Percentiles rank a stretch among this genome's conserved stretches.
phyloP scores from a whole-genome alignment of 352 stramenopile genomes.

The Phytophthora megakarya region DNA sequence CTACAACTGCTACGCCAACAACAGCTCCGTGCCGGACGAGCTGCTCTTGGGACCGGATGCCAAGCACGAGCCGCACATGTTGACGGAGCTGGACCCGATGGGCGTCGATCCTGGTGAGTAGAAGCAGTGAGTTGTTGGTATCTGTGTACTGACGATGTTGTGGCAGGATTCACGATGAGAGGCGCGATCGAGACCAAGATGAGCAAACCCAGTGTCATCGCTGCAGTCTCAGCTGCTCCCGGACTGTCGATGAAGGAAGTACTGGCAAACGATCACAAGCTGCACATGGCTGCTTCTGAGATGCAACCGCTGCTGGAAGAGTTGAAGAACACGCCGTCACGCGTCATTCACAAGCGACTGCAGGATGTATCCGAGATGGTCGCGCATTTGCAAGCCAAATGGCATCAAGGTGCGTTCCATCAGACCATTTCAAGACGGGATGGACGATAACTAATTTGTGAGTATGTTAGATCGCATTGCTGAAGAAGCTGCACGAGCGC shows the following conservation, averaged over 20 bases:
- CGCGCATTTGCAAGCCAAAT: conserved; percentile 68
- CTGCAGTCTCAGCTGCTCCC: conserved; percentile 6
- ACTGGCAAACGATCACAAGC: conserved; percentile 60
- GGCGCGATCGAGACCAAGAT: conserved; percentile 23
- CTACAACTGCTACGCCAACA: conserved; percentile 80
- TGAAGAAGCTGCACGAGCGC: conserved; percentile 36
- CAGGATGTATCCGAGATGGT: conserved; percentile 82
- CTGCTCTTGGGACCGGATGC: conserved; percentile 47
- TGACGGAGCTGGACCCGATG: conserved; percentile 37
- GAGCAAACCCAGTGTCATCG: conserved; percentile 18
- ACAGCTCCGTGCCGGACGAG: conserved; percentile 78
- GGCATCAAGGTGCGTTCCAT: conserved; percentile 55
- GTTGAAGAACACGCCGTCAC: conserved; percentile 57
- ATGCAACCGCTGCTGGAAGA: conserved; percentile 69
- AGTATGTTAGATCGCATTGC: conserved; percentile 34
- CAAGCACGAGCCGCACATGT: conserved; percentile 35
- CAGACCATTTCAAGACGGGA: background rate
- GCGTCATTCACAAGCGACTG: conserved; percentile 74
- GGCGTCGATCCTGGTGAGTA: conserved; percentile 27
- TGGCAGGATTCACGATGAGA: conserved; percentile 24
- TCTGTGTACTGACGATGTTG: background rate
- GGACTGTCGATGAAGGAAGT: conserved; percentile 46
- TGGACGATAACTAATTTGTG: conserved; percentile 11
- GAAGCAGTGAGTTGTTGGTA: background rate
- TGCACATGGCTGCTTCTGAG: conserved; percentile 60